Conservation (phyloP, 2,329 filamentous ascomycete genomes). For the Macroventuria anomochaeta region DNA sequence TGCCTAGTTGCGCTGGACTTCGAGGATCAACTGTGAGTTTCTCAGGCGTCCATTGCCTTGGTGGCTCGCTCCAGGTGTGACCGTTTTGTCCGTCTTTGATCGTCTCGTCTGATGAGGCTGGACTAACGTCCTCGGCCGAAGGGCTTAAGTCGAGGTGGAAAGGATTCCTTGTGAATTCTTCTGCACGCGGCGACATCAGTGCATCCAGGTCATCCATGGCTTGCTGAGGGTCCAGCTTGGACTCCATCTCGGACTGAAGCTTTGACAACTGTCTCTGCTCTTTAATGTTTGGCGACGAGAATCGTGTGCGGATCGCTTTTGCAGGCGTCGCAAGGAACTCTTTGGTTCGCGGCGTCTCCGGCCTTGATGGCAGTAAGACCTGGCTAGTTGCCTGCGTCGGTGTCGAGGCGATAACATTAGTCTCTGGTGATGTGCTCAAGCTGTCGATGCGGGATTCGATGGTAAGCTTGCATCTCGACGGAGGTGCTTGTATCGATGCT, state of each 20-base stretch:
- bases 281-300: slow-evolving; percentile 49
- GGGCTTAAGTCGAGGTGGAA: slow-evolving; percentile 46
- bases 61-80: slow-evolving; percentile 37
- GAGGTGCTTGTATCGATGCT: slow-evolving; percentile 16
- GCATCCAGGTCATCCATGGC: slow-evolving; percentile 55
- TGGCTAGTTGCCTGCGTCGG: slow-evolving; percentile 18
- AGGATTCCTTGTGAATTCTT: slow-evolving; percentile 70
- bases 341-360: slow-evolving; percentile 22
- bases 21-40: slow-evolving; percentile 70
- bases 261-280: slow-evolving; percentile 48
- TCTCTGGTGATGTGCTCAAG: slow-evolving; percentile 29
- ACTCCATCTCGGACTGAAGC: slow-evolving; percentile 50
- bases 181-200: slow-evolving; percentile 73
- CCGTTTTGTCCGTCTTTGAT: slow-evolving; percentile 40
- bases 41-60: slow-evolving; percentile 58
- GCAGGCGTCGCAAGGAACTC: slow-evolving; percentile 41
- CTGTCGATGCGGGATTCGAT: slow-evolving; percentile 33
- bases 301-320: slow-evolving; percentile 44
- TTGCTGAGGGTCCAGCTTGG: slow-evolving; percentile 40
- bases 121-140: slow-evolving; percentile 36
- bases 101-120: slow-evolving; percentile 42
- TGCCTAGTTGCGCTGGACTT: slow-evolving; percentile 76
- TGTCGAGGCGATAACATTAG: slow-evolving; percentile 15
- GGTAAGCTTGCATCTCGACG: slow-evolving; percentile 18
- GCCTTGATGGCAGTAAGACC: slow-evolving; percentile 20